Conservation (phyloP, 192 early-diverging fungal genomes). For the Coemansia interrupta region DNA sequence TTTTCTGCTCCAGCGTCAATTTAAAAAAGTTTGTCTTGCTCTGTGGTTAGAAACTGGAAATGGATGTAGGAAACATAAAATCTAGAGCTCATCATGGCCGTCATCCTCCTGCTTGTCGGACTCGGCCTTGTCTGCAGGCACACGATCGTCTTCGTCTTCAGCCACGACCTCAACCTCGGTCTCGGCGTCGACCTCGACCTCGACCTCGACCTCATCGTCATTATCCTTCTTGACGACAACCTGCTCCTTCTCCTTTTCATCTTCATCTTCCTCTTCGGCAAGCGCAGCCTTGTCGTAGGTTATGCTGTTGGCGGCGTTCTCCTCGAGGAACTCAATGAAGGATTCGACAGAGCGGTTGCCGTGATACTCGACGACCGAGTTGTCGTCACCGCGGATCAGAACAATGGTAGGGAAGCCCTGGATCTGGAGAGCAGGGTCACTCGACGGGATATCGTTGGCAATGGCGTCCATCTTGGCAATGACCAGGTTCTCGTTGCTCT, state of each 20-base stretch:
- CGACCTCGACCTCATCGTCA: conserved; percentile 12
- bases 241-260: conserved; percentile 32
- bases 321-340: conserved; percentile 73
- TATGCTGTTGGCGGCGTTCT: conserved; percentile 63
- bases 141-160: background rate
- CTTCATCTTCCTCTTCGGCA: conserved; percentile 28
- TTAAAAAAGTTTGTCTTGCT: too few relatives aligned
- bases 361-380: conserved; percentile 77
- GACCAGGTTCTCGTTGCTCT: conserved; percentile 57
- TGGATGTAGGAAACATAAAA: background rate
- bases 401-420: conserved; percentile 95
- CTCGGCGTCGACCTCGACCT: conserved; percentile 12
- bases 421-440: conserved; percentile 62
- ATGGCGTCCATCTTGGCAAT: conserved; percentile 96
- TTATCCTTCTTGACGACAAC: conserved; percentile 21
- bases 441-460: conserved; percentile 84
- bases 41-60: background rate
- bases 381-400: conserved; percentile 79
- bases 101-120: conserved; percentile 6
- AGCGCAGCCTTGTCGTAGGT: conserved; percentile 38
- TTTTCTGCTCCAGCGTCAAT: background rate
- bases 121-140: conserved; percentile 3
- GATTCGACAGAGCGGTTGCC: conserved; percentile 78
- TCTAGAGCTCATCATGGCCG: conserved; percentile 25
- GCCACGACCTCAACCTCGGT: conserved; percentile 5